Percentiles rank a stretch among this genome's conserved stretches.
Evolutionary conservation across 345 rosid species (phyloP).

Genomic region (Microcos paniculata): DNA sequence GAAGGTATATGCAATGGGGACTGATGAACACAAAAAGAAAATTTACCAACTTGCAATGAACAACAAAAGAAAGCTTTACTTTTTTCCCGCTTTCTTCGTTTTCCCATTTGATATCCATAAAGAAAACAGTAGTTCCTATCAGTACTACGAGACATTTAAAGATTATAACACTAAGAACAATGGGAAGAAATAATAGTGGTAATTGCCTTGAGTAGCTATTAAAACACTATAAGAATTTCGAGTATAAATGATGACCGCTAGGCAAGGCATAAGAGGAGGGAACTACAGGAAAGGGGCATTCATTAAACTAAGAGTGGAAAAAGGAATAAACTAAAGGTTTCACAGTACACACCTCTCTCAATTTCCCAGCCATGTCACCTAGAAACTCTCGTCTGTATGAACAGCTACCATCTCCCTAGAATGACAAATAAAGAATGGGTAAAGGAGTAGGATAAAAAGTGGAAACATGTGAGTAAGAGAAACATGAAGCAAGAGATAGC

Average conservation of each 20-base stretch:
- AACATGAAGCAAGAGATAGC: slow-evolving; percentile 5
- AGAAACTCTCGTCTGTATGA: slow-evolving; percentile 89
- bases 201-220: neutral
- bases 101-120: neutral
- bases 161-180: neutral
- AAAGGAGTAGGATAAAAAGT: neutral
- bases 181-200: neutral
- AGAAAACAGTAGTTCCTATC: neutral
- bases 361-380: slow-evolving; percentile 87
- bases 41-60: neutral
- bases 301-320: neutral
- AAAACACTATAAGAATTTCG: neutral
- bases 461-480: neutral
- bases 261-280: neutral
- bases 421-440: slow-evolving; percentile 2
- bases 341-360: slow-evolving; percentile 64
- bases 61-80: neutral
- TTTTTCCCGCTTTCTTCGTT: neutral
- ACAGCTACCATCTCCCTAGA: slow-evolving; percentile 89
- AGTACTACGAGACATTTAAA: neutral
- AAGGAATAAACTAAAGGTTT: neutral
- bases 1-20: neutral
- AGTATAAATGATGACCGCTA: neutral
- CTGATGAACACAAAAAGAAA: neutral
- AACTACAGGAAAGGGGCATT: neutral